Percentiles rank a stretch among this genome's conserved stretches.
These are phyloP conservation scores for Yamadazyma laniorum DNA, from an alignment of 805 yeast species.

Conservation along the genomic window DNA sequence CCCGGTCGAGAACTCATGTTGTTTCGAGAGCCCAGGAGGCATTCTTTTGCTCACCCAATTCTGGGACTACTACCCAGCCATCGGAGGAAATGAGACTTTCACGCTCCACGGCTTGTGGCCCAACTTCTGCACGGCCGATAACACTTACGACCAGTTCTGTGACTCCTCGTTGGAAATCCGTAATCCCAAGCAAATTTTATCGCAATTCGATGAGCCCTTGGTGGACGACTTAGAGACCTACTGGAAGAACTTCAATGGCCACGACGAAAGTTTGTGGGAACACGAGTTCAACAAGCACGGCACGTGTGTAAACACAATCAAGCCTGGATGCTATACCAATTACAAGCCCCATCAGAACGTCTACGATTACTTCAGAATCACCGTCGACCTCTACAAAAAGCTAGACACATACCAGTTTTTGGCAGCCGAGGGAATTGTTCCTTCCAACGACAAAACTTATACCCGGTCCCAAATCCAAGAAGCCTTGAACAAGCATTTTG, in stretches of 20 bases:
- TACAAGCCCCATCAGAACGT: constrained; percentile 22
- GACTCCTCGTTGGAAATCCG: constrained; percentile 28
- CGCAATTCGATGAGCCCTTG: constrained; percentile 19
- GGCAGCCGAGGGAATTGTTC: constrained; percentile 34
- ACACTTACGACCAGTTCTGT: constrained; percentile 38
- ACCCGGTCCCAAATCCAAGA: constrained; percentile 27
- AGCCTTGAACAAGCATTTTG: constrained; percentile 34
- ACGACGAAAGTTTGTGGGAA: constrained; percentile 53
- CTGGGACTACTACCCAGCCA: constrained; percentile 27
- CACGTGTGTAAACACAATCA: constrained; percentile 39
- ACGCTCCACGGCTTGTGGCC: constrained; percentile 49
- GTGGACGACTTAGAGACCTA: constrained; percentile 26
- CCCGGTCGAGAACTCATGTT: constrained; percentile 47
- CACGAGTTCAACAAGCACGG: constrained; percentile 46
- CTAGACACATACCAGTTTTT: constrained; percentile 38
- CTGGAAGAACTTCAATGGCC: constrained; percentile 44
- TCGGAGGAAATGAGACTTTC: constrained; percentile 35
- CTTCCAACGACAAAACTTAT: constrained; percentile 32
- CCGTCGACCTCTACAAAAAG: constrained; percentile 31
- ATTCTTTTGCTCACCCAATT: constrained; percentile 42
- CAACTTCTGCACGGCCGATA: constrained; percentile 35
- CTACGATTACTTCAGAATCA: constrained; percentile 28
- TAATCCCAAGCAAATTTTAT: constrained; percentile 19
- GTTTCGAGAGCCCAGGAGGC: constrained; percentile 42
- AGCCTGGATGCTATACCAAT: constrained; percentile 31